Evolutionary conservation across 2,329 filamentous ascomycete genomes (phyloP).

Genomic region (Dothideomycetes sp.): DNA sequence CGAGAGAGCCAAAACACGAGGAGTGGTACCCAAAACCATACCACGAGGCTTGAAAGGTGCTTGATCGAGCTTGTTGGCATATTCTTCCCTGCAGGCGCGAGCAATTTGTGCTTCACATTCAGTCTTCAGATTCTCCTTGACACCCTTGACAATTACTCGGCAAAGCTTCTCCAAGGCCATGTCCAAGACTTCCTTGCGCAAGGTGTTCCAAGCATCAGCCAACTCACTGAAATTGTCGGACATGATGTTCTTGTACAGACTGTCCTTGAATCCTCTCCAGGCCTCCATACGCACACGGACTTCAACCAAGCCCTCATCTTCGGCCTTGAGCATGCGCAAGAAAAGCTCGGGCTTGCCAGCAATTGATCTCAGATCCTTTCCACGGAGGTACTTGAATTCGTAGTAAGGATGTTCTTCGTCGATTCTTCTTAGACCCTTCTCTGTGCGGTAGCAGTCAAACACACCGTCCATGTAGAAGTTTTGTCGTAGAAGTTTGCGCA

Average conservation of each 20-base stretch:
- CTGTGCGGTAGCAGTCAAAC: constrained; percentile 81
- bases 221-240: constrained; percentile 94
- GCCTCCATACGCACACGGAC: constrained; percentile 71
- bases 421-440: constrained; percentile 88
- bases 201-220: constrained; percentile 87
- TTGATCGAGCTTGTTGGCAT: constrained; percentile 83
- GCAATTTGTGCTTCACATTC: constrained; percentile 90
- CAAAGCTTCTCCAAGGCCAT: constrained; percentile 73
- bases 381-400: constrained; percentile 91
- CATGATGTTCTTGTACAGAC: constrained; percentile 73
- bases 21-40: constrained; percentile 77
- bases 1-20: constrained; percentile 77
- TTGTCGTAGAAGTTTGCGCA: constrained; percentile 77
- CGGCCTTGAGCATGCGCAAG: constrained; percentile 93
- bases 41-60: constrained; percentile 93
- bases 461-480: constrained; percentile 76
- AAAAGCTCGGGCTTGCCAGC: constrained; percentile 80
- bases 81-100: constrained; percentile 80
- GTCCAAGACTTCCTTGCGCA: constrained; percentile 78
- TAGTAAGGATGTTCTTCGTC: constrained; percentile 95
- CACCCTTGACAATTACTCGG: constrained; percentile 74
- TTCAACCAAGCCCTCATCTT: constrained; percentile 85
- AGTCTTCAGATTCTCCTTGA: constrained; percentile 88
- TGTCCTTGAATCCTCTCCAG: constrained; percentile 64
- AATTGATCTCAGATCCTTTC: constrained; percentile 75